A percentile compares a stretch with the other conserved stretches of the same genome.
These are phyloP conservation scores for Pseudonectria foliicola DNA, from an alignment of 2,329 filamentous ascomycete genomes.

Conservation along the genomic window DNA sequence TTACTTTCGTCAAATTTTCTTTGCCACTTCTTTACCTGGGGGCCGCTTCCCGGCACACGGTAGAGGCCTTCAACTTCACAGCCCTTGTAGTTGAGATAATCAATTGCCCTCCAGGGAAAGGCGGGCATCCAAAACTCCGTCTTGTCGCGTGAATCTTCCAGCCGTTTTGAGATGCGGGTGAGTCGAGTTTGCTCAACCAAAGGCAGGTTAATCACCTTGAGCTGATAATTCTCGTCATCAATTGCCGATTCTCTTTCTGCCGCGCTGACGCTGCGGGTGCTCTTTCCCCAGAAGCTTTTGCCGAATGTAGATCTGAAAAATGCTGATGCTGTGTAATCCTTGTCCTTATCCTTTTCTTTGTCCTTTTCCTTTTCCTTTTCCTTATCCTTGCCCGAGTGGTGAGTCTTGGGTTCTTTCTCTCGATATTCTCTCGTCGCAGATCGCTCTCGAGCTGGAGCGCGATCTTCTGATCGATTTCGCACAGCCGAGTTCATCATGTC, in stretches of 20 bases:
- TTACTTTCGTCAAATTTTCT: slow-evolving; percentile 78
- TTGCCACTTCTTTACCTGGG: slow-evolving; percentile 90
- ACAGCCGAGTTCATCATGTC: slow-evolving; percentile 59
- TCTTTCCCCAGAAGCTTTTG: slow-evolving; percentile 77
- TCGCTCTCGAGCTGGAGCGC: slow-evolving; percentile 40
- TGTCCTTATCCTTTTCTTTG: slow-evolving; percentile 50
- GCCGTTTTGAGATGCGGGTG: slow-evolving; percentile 81
- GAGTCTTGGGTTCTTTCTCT: slow-evolving; percentile 43
- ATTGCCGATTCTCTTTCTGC: slow-evolving; percentile 57
- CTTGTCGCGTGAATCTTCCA: slow-evolving; percentile 86
- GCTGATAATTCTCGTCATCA: slow-evolving; percentile 76
- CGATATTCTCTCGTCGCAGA: slow-evolving; percentile 35
- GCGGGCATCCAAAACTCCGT: slow-evolving; percentile 99
- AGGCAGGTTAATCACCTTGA: slow-evolving; percentile 79
- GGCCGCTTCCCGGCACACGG: slow-evolving; percentile 81
- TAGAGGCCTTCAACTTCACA: slow-evolving; percentile 93
- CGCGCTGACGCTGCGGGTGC: slow-evolving; percentile 63
- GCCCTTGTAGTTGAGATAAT: slow-evolving; percentile 91
- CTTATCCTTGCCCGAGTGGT: slow-evolving; percentile 48
- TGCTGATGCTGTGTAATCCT: slow-evolving; percentile 36
- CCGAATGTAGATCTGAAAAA: slow-evolving; percentile 74
- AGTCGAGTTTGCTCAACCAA: slow-evolving; percentile 83
- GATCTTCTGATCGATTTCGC: slow-evolving; percentile 69
- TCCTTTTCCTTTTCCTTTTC: slow-evolving; percentile 54
- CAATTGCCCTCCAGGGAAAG: slow-evolving; percentile 90